Conservation (phyloP, 2,329 filamentous ascomycete species). For the Pseudopithomyces chartarum region DNA sequence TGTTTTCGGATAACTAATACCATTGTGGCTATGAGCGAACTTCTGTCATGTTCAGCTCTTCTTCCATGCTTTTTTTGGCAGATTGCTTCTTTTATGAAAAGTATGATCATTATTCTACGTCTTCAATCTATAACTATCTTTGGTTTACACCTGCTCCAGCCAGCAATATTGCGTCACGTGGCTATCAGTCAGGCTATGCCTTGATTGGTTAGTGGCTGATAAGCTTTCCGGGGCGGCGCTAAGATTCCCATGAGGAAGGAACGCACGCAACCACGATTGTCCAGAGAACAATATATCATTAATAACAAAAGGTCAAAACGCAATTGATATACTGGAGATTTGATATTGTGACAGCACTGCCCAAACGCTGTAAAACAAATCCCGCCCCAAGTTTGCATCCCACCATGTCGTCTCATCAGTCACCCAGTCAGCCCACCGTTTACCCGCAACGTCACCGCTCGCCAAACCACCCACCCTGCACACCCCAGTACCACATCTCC, state of each 20-base stretch:
- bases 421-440: background rate
- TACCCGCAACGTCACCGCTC: constrained; percentile 1
- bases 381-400: background rate
- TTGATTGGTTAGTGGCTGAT: constrained; percentile 25
- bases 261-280: constrained; percentile 16
- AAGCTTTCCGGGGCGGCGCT: constrained; percentile 35
- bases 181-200: no score
- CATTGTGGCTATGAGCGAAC: no score
- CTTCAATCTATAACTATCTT: no score
- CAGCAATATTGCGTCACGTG: no score
- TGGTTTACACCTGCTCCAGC: no score
- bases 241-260: constrained; percentile 21
- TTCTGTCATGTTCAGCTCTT: no score
- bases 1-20: no score
- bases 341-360: background rate
- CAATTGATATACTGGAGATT: background rate
- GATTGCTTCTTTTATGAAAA: no score
- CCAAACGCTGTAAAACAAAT: background rate
- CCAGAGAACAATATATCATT: constrained; percentile 8
- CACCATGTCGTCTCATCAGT: no score
- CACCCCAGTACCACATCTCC: background rate
- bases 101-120: no score
- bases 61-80: no score
- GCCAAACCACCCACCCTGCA: background rate
- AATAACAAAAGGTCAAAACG: background rate